Evolutionary conservation across 257 asterid species (phyloP).

Genomic region (Jasminum sambac): DNA sequence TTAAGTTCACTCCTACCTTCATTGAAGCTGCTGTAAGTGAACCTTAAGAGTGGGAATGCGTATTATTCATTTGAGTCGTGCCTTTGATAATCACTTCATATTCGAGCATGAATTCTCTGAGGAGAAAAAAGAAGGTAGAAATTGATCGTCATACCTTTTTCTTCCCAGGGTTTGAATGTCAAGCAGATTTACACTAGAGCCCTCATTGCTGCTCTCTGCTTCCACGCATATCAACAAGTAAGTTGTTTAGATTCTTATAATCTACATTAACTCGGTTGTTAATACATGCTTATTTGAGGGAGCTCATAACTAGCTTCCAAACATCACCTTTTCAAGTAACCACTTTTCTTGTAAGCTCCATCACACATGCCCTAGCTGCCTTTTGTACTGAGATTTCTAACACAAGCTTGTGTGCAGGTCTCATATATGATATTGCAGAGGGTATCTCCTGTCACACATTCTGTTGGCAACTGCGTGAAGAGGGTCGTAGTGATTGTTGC

Average conservation of each 20-base stretch:
- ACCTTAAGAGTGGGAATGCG: slow-evolving; percentile 17
- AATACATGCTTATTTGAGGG: not conserved
- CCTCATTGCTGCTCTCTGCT: slow-evolving; percentile 90
- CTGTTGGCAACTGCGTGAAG: slow-evolving; percentile 97
- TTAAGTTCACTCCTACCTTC: slow-evolving; percentile 67
- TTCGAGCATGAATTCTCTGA: slow-evolving; percentile 6
- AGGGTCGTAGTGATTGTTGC: slow-evolving; percentile 94
- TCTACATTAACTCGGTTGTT: not conserved
- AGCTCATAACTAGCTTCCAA: too few species aligned
- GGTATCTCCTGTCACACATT: slow-evolving; percentile 95
- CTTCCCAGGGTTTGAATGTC: slow-evolving; percentile 69
- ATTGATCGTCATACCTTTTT: slow-evolving; percentile 14
- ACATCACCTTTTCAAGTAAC: too few species aligned
- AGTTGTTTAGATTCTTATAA: not conserved
- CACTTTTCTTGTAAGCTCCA: too few species aligned
- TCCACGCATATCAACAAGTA: slow-evolving; percentile 99
- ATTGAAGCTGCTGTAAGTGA: slow-evolving; percentile 52
- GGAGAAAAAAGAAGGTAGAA: slow-evolving; percentile 1
- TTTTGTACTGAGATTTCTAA: slow-evolving; percentile 24
- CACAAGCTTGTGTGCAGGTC: slow-evolving; percentile 55
- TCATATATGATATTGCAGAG: slow-evolving; percentile 97
- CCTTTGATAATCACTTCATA: slow-evolving; percentile 11
- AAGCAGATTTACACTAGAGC: slow-evolving; percentile 70
- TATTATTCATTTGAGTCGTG: slow-evolving; percentile 1
- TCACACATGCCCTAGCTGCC: not conserved